Base-by-base conservation (phyloP, 176 grass and related monocot species). In the Microstegium vimineum region DNA sequence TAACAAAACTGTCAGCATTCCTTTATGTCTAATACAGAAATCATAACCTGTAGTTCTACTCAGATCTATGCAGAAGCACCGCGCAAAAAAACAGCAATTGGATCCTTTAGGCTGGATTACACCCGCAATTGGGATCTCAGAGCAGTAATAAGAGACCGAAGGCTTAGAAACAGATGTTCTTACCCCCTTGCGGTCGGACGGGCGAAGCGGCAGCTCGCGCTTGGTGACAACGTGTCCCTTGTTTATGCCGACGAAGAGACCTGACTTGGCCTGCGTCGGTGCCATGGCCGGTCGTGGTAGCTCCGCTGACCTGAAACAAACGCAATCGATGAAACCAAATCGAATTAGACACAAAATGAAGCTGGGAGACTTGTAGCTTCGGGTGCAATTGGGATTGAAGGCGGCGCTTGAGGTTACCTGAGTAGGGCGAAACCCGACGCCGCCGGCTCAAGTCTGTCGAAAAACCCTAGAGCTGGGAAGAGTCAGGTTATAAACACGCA, bases 211-310 rank as follows among this genome's bases (percentile, higher is more conserved):
- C 4, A 90, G 69, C 88, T 90, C 83, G 26, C 91, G 74, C 79
- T 88, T 90, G 74, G 91, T 94, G 66, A 94, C 88, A 22, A 90
- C 25, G 47, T 90, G 91, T 0, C 86, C 91, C 54, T 88, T 90
- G 88, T 94, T 94, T 12, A 94, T 36, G 43, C 88, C 91, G 16
- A 90, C 88, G 71, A 94, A 88, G 45, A 94, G 75, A 34, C 91
- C 88, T 1, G 83, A 88, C 52, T 94, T 90, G 62, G 86, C 75
- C 83, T 86, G 86, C 45, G 75, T 43, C 70, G 91, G 79, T 41
- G 91, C 83, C 91, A 94, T 94, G 65, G 79, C 56, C 18, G 27
- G 13, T 28, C 71, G 26, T 20, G 0, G 27, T 68, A 46, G 74
- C 60, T 54, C 64, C 63, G 49, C 51, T 28, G 10, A 61, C 69